Base-by-base conservation (phyloP, 495 filamentous ascomycete species). In the Rusavskia elegans region DNA sequence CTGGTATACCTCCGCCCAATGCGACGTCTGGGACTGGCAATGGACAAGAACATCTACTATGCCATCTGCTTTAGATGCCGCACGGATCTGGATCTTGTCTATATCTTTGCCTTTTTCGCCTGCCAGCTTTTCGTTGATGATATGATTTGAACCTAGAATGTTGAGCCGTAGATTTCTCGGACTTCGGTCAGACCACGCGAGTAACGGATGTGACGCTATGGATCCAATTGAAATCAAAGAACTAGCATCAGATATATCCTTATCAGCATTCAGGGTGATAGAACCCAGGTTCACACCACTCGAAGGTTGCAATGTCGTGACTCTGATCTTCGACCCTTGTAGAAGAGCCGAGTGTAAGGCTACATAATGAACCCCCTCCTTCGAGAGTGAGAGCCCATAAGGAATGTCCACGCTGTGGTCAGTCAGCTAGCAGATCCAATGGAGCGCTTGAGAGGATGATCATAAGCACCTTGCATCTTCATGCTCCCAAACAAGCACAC, bases 1-100 rank as follows among this genome's bases (percentile, higher is more conserved):
- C 57, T 92, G 87, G 61, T 81, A 96, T 29, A 95, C 84, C 55
- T 92, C 85, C 5, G 85, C 89, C 71, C 81, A 86, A 60, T 89
- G 83, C 16, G 79, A 78, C 14, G 70, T 73, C 3, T 66, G 66
- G 1, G 86, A 86, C 59, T 82, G 77, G 63, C 76, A 92, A 54
- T 95, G 85, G 8, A 96, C 84, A 40, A 96, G 67, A 66, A 95
- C 86, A 70, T 93, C 83, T 4, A 85, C 72, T 23, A 78, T 68
- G 30, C 83, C 82, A 62, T 82, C 81, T 25, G 80, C 66, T 49
- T 81, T 71, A 49, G 78, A 76, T 5, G 86, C 79, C 14, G 87
- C 82, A 62, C 93, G 84, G 21, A 96, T 66, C 8, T 71, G 72
- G 36, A 96, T 80, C 29, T 75, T 69, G 11, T 79, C 66, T 17